phyloP scores from a whole-genome alignment of 305 asterid genomes.

The Fraxinus paxiana region DNA sequence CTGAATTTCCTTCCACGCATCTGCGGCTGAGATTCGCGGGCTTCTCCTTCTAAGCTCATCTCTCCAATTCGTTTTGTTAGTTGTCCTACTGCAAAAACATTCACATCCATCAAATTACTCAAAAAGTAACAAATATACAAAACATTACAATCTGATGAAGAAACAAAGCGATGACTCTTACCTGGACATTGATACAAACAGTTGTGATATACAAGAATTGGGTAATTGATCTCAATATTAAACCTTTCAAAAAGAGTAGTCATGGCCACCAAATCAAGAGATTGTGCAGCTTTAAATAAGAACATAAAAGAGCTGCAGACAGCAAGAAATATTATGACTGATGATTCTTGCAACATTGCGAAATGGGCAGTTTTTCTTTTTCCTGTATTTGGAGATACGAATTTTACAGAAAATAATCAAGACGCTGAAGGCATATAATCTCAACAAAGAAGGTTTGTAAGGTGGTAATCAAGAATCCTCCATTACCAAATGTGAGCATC shows the following conservation, averaged over 20 bases:
- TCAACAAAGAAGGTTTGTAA: not conserved
- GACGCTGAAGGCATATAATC: not conserved
- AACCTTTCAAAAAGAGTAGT: not conserved
- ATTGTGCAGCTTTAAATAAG: conserved; percentile 5
- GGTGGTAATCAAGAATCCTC: not conserved
- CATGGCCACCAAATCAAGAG: conserved; percentile 2
- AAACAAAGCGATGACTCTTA: not conserved
- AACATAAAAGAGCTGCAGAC: not conserved
- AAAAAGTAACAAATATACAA: too few relatives aligned
- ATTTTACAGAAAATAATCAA: not conserved
- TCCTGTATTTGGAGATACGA: conserved; percentile 26
- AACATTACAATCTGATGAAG: not conserved
- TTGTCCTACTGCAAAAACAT: conserved; percentile 13
- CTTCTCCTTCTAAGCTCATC: conserved; percentile 47
- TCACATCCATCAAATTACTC: not conserved
- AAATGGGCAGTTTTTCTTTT: conserved; percentile 16
- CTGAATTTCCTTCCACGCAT: conserved; percentile 29
- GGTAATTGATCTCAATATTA: not conserved
- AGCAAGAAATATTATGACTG: conserved; percentile 2
- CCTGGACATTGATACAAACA: conserved; percentile 17
- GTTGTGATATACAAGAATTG: not conserved
- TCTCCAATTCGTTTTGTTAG: conserved; percentile 19
- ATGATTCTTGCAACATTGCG: not conserved
- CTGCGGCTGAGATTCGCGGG: conserved; percentile 48
- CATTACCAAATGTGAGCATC: not conserved